Evolutionary conservation across 768 basidiomycete species (phyloP).

Genomic region (Mycena galericulata): DNA sequence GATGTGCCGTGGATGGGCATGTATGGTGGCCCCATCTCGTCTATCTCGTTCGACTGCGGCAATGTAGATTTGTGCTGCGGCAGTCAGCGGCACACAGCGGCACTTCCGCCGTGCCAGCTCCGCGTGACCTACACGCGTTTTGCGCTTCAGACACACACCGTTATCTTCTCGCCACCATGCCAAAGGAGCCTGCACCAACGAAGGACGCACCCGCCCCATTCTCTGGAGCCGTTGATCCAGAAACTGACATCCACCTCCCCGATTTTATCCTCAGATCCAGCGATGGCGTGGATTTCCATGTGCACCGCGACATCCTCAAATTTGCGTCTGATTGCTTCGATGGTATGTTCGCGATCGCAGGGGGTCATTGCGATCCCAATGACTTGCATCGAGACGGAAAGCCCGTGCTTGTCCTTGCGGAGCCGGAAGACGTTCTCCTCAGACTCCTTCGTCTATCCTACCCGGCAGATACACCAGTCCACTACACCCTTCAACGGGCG

Average conservation of each 20-base stretch:
- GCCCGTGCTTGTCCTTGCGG: background rate
- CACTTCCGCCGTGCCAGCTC: too few relatives aligned
- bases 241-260: background rate
- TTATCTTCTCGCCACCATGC: too few relatives aligned
- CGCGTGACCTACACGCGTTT: too few relatives aligned
- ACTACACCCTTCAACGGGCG: background rate
- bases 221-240: too few relatives aligned
- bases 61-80: too few relatives aligned
- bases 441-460: background rate
- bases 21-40: too few relatives aligned
- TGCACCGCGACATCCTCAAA: constrained; percentile 1
- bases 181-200: too few relatives aligned
- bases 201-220: too few relatives aligned
- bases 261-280: constrained; percentile 8
- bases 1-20: too few relatives aligned
- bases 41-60: too few relatives aligned
- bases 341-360: background rate
- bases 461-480: background rate
- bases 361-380: background rate
- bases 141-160: too few relatives aligned
- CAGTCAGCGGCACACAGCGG: too few relatives aligned
- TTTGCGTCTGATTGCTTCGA: background rate
- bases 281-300: constrained; percentile 17
- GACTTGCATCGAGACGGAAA: background rate
- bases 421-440: background rate